Evolutionary conservation across 148 eudicot genomes (phyloP).

Genomic region (Talinum fruticosum): DNA sequence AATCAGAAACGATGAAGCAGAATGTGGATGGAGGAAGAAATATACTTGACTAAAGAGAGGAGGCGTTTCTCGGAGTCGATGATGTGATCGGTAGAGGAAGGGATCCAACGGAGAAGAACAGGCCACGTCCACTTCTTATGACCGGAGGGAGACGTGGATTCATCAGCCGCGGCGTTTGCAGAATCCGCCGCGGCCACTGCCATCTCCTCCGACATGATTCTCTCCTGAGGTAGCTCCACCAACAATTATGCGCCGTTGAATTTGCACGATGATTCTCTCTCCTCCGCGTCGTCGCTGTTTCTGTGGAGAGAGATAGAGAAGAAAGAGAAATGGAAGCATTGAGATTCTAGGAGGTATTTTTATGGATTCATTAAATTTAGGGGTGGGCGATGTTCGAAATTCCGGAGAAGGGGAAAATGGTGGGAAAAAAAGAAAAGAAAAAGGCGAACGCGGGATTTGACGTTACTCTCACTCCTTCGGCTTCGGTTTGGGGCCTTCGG

Average conservation of each 20-base stretch:
- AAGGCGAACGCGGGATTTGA: not conserved
- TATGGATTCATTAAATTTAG: not conserved
- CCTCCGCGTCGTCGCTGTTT: not conserved
- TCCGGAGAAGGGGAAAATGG: not conserved
- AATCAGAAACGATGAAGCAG: not conserved
- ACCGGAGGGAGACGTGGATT: conserved; percentile 24
- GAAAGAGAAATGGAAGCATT: not conserved
- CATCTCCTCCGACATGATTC: conserved; percentile 54
- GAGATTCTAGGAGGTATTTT: not conserved
- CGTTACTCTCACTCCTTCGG: too few relatives aligned
- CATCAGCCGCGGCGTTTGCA: not conserved
- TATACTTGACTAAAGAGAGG: conserved; percentile 75
- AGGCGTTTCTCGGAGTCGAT: conserved; percentile 83
- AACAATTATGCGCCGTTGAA: too few relatives aligned
- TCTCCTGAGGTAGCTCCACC: not conserved
- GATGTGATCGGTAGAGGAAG: conserved; percentile 74
- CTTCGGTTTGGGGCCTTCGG: not conserved
- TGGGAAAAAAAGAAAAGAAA: not conserved
- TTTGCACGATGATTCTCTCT: not conserved
- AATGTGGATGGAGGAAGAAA: not conserved
- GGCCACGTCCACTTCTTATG: conserved; percentile 49
- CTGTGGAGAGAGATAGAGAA: not conserved
- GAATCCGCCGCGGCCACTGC: conserved; percentile 23
- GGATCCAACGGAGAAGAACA: conserved; percentile 65
- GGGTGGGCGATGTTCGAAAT: not conserved